Evolutionary conservation across 2,329 filamentous ascomycete genomes (phyloP).

Genomic region (Ceratocystis alfenasii): DNA sequence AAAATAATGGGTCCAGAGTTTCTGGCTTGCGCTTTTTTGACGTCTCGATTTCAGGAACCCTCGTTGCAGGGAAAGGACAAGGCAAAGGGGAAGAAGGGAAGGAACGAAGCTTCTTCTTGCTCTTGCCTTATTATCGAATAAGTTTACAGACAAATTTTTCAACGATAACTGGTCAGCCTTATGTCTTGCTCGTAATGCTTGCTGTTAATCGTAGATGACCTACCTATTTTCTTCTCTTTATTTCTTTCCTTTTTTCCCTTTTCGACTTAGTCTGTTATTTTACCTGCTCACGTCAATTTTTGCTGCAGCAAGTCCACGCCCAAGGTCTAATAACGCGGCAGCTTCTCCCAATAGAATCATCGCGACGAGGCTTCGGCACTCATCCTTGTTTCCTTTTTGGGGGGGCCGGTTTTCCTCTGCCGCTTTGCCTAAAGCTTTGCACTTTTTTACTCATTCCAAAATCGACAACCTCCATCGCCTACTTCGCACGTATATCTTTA

Average conservation of each 20-base stretch:
- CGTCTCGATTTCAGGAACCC: constrained; percentile 6
- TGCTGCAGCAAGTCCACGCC: background rate
- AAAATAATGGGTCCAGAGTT: constrained; percentile 4
- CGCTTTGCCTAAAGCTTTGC: background rate
- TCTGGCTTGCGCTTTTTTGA: background rate
- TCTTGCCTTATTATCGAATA: background rate
- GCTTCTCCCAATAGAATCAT: constrained; percentile 9
- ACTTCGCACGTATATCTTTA: background rate
- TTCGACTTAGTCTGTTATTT: background rate
- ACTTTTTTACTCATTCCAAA: background rate
- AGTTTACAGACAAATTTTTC: background rate
- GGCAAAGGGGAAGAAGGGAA: background rate
- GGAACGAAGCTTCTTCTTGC: background rate
- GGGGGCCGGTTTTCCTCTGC: background rate
- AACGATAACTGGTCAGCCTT: background rate
- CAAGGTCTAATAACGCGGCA: constrained; percentile 12
- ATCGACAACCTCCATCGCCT: background rate
- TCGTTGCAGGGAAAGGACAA: background rate
- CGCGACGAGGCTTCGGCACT: constrained; percentile 16
- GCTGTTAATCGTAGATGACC: background rate
- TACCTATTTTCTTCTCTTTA: background rate
- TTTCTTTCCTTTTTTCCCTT: background rate
- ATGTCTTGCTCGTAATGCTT: background rate
- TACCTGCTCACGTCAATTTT: background rate
- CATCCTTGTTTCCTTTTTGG: constrained; percentile 3